Base-by-base conservation (phyloP, 2,329 filamentous ascomycete genomes). In the Ophiognomonia clavigignenti-juglandacearum region DNA sequence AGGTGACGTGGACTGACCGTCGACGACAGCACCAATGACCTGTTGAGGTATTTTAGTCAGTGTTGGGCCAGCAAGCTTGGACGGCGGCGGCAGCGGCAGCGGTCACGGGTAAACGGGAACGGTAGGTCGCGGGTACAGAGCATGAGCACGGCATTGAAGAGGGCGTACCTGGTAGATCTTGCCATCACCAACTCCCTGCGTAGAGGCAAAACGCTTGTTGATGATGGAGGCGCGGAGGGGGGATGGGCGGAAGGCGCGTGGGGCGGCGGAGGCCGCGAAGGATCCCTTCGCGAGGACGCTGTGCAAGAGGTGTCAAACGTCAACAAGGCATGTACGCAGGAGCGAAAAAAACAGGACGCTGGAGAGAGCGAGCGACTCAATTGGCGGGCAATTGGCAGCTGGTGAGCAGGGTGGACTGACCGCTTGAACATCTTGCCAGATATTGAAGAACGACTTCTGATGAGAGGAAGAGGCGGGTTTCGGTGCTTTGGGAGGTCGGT, bases 11-110 rank as follows among this genome's bases (percentile, higher is more conserved):
- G 62, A 80, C 87, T 77, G 79, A 95, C 89, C 90, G 77, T 97
- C 93, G 64, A 97, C 93, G 70, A 97, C 91, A 78, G 93, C 92
- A 87, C 93, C 91, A 77, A 96, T 96, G 73, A 96, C 91, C 77
- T 90, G 75, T 69, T 81, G 75, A 66, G 83, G 77, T 72, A 79
- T 84, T 66, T 84, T 84, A n/a, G 68, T 71, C 62, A 70, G 64
- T 59, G 50, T 51, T 41, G 43, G 44, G 37, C 42, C 44, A 45
- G 23, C 26, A 20, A 39, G 32, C 36, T 14, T 6, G 16, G 29
- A 14, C 29, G 13, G 29, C 11, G 29, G 16, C 16, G 29, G 29
- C 19, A 24, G 18, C 43, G 37, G 36, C 14, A 37, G 35, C 24
- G 26, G 34, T 35, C n/a, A n/a, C n/a, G n/a, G n/a, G n/a, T n/a